These are phyloP conservation scores for Erysimum cheiranthoides DNA, from an alignment of 345 rosid species.

Conservation along the genomic window DNA sequence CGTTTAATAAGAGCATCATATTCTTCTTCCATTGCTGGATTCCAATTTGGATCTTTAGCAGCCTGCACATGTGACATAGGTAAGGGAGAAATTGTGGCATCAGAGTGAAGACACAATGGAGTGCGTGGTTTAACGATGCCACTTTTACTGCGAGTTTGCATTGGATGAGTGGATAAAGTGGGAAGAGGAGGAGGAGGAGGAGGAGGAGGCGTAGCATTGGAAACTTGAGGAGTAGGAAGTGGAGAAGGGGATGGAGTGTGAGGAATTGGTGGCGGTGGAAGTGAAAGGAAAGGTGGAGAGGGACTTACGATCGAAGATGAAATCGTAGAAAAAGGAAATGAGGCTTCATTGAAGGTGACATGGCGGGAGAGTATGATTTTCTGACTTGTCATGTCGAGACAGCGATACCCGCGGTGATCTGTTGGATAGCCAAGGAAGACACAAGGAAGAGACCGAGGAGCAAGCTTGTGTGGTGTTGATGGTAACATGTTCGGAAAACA, in stretches of 20 bases:
- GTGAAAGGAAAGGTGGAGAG: neutral
- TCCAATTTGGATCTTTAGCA: neutral
- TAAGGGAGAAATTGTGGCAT: neutral
- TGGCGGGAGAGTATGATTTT: neutral
- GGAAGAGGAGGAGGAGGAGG: neutral
- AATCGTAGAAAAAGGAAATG: neutral
- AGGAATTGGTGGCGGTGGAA: too few species aligned
- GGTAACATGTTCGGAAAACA: neutral
- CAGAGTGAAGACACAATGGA: neutral
- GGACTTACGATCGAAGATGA: too few species aligned
- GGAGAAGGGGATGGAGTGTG: fast-evolving
- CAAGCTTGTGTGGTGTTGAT: neutral
- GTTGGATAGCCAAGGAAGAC: neutral
- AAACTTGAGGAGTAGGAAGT: neutral
- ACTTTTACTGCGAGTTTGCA: neutral
- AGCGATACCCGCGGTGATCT: neutral
- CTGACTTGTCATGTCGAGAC: neutral
- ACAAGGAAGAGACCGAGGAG: fast-evolving
- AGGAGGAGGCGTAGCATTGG: too few species aligned
- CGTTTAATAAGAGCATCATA: neutral
- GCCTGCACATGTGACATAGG: neutral
- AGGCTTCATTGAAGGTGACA: neutral
- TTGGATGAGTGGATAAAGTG: neutral
- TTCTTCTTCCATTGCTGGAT: neutral
- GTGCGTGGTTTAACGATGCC: neutral